A percentile compares a stretch with the other conserved stretches of the same genome.
Conservation (phyloP, 78 protist genomes). For the Dictyostelium purpureum region DNA sequence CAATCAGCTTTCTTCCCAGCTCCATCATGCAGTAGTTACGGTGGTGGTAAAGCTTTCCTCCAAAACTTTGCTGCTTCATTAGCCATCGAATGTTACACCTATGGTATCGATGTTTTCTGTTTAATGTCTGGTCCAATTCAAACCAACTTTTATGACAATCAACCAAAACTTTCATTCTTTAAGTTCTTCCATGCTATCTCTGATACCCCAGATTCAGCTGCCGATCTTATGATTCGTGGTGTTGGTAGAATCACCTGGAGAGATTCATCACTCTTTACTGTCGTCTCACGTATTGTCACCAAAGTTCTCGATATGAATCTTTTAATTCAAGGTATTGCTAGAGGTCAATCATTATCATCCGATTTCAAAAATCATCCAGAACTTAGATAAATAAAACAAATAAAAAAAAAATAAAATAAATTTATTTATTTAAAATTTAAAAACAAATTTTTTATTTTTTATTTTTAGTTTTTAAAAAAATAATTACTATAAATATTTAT, state of each 20-base stretch:
- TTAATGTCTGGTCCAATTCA: conserved; percentile 74
- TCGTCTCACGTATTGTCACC: conserved; percentile 10
- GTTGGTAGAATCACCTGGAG: conserved; percentile 75
- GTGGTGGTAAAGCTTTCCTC: conserved; percentile 79
- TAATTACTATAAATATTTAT: no score
- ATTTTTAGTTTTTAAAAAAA: background rate
- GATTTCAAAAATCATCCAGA: conserved; percentile 82
- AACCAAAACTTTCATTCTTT: conserved; percentile 58
- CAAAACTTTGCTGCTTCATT: conserved; percentile 62
- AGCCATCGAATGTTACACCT: conserved; percentile 61
- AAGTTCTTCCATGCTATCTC: conserved; percentile 72
- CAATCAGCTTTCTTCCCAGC: conserved; percentile 83
- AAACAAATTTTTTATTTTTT: background rate
- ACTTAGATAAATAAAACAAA: conserved; percentile 37
- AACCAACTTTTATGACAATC: conserved; percentile 73
- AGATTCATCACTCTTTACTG: conserved; percentile 64
- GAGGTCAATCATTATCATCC: conserved; percentile 52
- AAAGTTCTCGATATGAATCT: conserved; percentile 70
- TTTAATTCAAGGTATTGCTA: conserved; percentile 54
- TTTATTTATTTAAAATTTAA: background rate
- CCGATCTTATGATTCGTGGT: conserved; percentile 44
- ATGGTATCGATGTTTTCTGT: conserved; percentile 76
- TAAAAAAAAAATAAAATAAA: background rate
- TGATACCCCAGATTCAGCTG: conserved; percentile 78
- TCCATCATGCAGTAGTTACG: conserved; percentile 50